Evolutionary conservation across 2,329 filamentous ascomycete genomes (phyloP), one percentile per base, ranked within the genome.

Genomic region (Colletotrichum spinosum): DNA sequence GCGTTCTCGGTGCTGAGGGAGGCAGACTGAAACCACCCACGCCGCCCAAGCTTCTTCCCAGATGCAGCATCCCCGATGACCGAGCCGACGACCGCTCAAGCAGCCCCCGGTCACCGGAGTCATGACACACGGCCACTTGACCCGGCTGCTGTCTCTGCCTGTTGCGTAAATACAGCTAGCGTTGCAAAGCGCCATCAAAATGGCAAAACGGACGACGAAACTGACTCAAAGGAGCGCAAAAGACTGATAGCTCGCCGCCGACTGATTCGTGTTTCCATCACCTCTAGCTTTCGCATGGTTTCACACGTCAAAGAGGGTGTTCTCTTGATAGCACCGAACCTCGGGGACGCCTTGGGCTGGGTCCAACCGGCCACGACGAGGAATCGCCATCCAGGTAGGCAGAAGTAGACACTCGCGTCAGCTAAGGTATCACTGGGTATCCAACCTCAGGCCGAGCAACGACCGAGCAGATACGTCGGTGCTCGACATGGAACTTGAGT

Each of bases 291-390:
- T 66, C 38, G 41, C 58, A 56, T 46, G 63, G 63, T 66, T 66
- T 66, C 63, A 66, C 63, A 53, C 63, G 53, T 25, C 42, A 66
- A 53, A 57, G 58, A 57, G 58, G 63, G 58, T 62, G 63, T 65
- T 65, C 52, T 45, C 46, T 61, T 37, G 39, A 25, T 44, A 25
- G 25, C 25, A 25, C 25, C 25, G 25, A 25, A 25, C 25, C 4
- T 25, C 25, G 25, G 25, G 25, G 25, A 25, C 25, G 25, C 25
- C 25, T 25, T 25, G 25, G 25, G 25, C 25, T 25, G 25, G 25
- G 25, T 4, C 25, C 3, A 25, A 25, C 25, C 25, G 4, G 25
- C 25, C 25, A 5, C 25, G 25, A 25, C 25, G 25, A 25, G 4
- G 25, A 25, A 25, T 25, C 25, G 25, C 25, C 25, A 5, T 25